Evolutionary conservation across 495 filamentous ascomycete genomes (phyloP).

Genomic region (Niebla homalea): DNA sequence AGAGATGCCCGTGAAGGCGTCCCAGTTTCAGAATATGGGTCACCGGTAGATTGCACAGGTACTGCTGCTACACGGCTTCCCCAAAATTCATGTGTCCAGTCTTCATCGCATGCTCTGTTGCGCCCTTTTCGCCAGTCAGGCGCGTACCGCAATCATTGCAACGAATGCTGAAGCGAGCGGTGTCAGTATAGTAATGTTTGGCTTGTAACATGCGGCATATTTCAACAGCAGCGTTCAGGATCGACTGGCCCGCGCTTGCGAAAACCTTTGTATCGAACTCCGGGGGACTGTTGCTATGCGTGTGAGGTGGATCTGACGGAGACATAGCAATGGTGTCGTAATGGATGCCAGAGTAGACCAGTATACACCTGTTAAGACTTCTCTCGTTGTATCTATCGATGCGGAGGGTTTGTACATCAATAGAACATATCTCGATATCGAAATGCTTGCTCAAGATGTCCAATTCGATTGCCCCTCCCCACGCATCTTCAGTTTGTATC

Average conservation of each 20-base stretch:
- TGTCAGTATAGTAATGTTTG: conserved; percentile 85
- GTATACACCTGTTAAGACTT: conserved; percentile 52
- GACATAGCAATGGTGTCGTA: conserved; percentile 83
- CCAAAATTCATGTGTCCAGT: conserved; percentile 63
- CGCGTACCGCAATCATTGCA: conserved; percentile 65
- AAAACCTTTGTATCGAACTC: conserved; percentile 73
- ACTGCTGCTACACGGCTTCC: conserved; percentile 34
- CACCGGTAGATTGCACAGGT: no score
- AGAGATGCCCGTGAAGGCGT: no score
- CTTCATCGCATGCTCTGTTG: conserved; percentile 49
- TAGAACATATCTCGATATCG: conserved; percentile 70
- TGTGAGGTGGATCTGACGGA: conserved; percentile 45
- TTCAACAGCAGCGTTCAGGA: conserved; percentile 54
- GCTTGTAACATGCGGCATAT: conserved; percentile 57
- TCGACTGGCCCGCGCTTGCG: conserved; percentile 49
- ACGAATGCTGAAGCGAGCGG: conserved; percentile 63
- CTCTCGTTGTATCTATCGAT: conserved; percentile 76
- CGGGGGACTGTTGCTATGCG: conserved; percentile 43
- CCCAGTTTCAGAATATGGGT: no score
- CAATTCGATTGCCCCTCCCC: conserved; percentile 90
- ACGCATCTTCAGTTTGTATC: conserved; percentile 67
- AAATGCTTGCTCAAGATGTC: conserved; percentile 76
- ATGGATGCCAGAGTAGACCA: conserved; percentile 90
- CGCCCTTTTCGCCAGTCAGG: conserved; percentile 61
- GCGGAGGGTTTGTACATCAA: conserved; percentile 59